A percentile compares a stretch with the other conserved stretches of the same genome.
Evolutionary conservation across 129 eudicot species (phyloP).

Genomic region (Escallonia herrerae): DNA sequence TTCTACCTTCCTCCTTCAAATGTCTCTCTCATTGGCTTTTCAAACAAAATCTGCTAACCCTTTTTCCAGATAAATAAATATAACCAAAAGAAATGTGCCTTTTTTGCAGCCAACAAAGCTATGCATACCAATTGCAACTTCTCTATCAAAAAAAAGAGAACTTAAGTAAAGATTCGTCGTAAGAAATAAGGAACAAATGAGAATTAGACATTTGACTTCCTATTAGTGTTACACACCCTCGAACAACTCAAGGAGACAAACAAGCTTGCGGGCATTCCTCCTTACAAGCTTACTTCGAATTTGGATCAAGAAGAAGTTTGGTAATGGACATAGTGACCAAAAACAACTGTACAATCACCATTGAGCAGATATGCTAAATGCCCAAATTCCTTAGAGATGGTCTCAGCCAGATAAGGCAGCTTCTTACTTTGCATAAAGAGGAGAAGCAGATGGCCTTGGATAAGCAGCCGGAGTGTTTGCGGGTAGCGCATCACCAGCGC

Average conservation of each 20-base stretch:
- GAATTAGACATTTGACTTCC: no score
- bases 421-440: constrained; percentile 23
- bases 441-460: constrained; percentile 59
- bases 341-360: constrained; percentile 26
- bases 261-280: constrained; percentile 1
- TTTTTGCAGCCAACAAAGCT: no score
- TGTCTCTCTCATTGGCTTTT: no score
- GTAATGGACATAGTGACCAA: constrained; percentile 17
- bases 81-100: no score
- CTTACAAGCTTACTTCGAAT: constrained; percentile 17
- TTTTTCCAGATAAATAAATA: no score
- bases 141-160: no score
- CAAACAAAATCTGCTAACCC: no score
- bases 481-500: constrained; percentile 20
- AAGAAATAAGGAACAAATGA: no score
- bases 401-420: not conserved
- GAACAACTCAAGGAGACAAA: not conserved
- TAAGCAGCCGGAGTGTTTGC: constrained; percentile 20
- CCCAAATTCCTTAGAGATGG: constrained; percentile 1
- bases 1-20: no score
- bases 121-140: no score
- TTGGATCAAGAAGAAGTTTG: constrained; percentile 5
- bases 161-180: no score
- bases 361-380: constrained; percentile 14
- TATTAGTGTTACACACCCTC: no score